Percentiles rank a stretch among this genome's conserved stretches.
Evolutionary conservation across 345 rosid species (phyloP).

Genomic region (Limnanthes douglasii): DNA sequence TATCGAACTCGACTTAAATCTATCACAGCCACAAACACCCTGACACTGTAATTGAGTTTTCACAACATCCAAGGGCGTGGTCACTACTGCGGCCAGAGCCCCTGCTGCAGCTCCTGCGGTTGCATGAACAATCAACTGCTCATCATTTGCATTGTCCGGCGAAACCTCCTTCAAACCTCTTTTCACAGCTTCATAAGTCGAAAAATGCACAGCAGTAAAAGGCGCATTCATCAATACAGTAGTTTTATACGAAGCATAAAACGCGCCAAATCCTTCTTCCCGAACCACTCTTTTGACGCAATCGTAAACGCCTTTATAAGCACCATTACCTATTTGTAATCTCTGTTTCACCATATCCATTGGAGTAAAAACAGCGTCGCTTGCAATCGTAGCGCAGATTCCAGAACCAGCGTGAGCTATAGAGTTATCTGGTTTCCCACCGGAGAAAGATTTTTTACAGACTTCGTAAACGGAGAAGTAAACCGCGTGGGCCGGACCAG

Average conservation of each 20-base stretch:
- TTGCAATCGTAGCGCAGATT: slow-evolving; percentile 65
- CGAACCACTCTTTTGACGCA: slow-evolving; percentile 60
- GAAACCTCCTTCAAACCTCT: slow-evolving; percentile 55
- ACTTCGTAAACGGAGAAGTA: slow-evolving; percentile 80
- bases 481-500: slow-evolving; percentile 97
- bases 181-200: slow-evolving; percentile 80
- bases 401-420: slow-evolving; percentile 79
- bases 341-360: slow-evolving; percentile 99
- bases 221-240: slow-evolving; percentile 95
- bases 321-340: slow-evolving; percentile 45
- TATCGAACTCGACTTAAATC: slow-evolving; percentile 49
- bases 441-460: slow-evolving; percentile 57
- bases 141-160: slow-evolving; percentile 55
- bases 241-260: slow-evolving; percentile 86
- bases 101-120: slow-evolving; percentile 93
- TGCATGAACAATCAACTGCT: slow-evolving; percentile 52
- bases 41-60: slow-evolving; percentile 97
- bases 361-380: slow-evolving; percentile 86
- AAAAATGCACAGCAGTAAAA: slow-evolving; percentile 71
- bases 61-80: slow-evolving; percentile 83
- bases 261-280: slow-evolving; percentile 74
- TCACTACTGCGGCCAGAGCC: slow-evolving; percentile 63
- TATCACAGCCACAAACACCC: slow-evolving; percentile 98
- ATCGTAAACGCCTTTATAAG: slow-evolving; percentile 64
- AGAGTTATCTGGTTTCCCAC: slow-evolving; percentile 40